Evolutionary conservation across 306 rosid genomes (phyloP), one percentile per base, ranked within the genome.

Genomic region (Cucurbita moschata): DNA sequence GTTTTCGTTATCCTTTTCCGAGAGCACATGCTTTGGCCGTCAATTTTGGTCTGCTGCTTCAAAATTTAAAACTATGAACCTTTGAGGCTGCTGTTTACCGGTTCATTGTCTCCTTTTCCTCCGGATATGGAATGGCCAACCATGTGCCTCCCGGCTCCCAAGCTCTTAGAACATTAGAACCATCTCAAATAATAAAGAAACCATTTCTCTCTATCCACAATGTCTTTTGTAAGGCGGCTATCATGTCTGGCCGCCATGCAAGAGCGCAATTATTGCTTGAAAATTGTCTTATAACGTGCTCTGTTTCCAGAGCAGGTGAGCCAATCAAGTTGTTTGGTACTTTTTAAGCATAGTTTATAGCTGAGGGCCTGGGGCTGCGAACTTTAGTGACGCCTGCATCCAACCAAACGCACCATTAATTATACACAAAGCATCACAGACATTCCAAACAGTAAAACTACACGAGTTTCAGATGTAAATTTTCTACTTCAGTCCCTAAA

Each of bases 221-320:
- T 13, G 3, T 43, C 5, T 5, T 12, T 30, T 26, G 46, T 18
- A 5, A 50, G 74, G 74, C 74, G 59, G 58, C 58, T 50, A 3
- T 67, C 19, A 10, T 21, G 42, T 67, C 39, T 44, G 18, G 73
- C 73, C 13, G 57, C 73, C 74, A 70, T 70, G 74, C 59, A 70
- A 44, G 59, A 50, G 49, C 59, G 6, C 74, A 50, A 70, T 70
- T 70, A 70, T 70, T 70, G 74, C 16, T 70, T 26, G 59, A 70
- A 50, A 70, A 70, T 14, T 30, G 59, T 37, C 60, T 26, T 59
- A 70, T 50, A 70, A 70, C 74, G 74, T 50, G 74, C 74, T 49
- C 15, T 70, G 74, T 19, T 69, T 21, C 44, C 59, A 70, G 74
- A 50, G 74, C 74, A 70, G 74, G 74, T 70, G 43, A 70, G 74